Evolutionary conservation across 768 basidiomycete genomes (phyloP), one percentile per base, ranked within the genome.

Genomic region (Hortiboletus campestris): DNA sequence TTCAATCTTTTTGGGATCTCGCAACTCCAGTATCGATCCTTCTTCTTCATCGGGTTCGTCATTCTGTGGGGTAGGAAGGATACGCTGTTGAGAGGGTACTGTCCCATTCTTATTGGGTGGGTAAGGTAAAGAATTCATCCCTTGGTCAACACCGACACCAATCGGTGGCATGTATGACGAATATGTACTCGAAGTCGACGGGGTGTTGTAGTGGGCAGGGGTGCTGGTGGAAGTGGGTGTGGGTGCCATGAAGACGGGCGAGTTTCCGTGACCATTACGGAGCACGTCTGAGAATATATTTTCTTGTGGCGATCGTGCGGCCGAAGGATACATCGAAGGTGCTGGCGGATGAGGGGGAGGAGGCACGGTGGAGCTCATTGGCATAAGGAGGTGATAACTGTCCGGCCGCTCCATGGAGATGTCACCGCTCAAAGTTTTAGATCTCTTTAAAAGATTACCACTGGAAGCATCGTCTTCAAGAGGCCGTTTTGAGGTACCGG

Each of bases 1-100:
- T 66, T 94, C 91, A 13, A 79, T 76, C 66, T 81, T 84, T 67
- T 88, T 89, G 2, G 89, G 85, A 60, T 91, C 87, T 53, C 56
- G 63, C 39, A 71, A 31, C 36, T 71, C 69, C 36, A 63, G 19
- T 9, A 62, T 8, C 35, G 83, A 29, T 16, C 49, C 78, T 42
- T 86, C 82, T 1, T 83, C 82, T 25, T 87, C 83, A 3, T 80
- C 72, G 19, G 79, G 78, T 20, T 84, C 84, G 46, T 69, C 72
- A 19, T 50, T 68, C 22, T 71, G 65, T 43, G 74, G 10, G n/a
- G 47, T 28, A 45, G 65, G 44, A 36, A 61, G 58, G 14, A 64
- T 48, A 28, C 71, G 71, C 14, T 65, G 70, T 40, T 65, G 67
- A 25, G 67, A 53, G 32, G 58, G 40, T n/a, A 53, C 52, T 6